Evolutionary conservation across 495 filamentous ascomycete genomes (phyloP), one percentile per base, ranked within the genome.

Genomic region (Podospora appendiculata): DNA sequence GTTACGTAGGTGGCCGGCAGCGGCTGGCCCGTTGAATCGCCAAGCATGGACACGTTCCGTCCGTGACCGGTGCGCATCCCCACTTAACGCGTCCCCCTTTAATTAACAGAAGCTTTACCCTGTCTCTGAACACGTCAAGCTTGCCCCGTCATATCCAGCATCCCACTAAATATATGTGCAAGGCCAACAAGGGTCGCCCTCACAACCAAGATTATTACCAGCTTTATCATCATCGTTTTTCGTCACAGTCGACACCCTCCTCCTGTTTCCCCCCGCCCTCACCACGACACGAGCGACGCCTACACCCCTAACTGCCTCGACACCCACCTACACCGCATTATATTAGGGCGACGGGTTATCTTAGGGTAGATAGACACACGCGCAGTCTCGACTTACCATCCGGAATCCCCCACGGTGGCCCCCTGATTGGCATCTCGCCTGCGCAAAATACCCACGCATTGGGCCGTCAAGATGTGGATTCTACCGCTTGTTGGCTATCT

Each of bases 401-500:
- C 25, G 2, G 5, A 2, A 25, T 25, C 25, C 25, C 25, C 25
- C n/a, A n/a, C n/a, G 25, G 25, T 25, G 25, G 25, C 25, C 25
- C 25, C 25, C 25, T 25, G 25, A 25, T 5, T 25, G 5, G 25
- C 25, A 25, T 25, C 25, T 25, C 25, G 25, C 25, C 25, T 25
- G 25, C 25, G 25, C 25, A 25, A 25, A 25, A 25, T 25, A 25
- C 25, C 25, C 5, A 25, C 5, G 5, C 41, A 52, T 13, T 6
- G 12, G 11, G 34, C n/a, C 25, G 41, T 19, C 55, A 78, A 58
- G 41, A 95, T 96, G 92, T 95, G 88, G 87, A 87, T 96, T 67
- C 74, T 96, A 57, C 88, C 91, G 49, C 75, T 94, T 32, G 72
- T 96, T 55, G 94, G 93, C 54, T 96, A 95, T 60, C 65, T 91